Percentiles rank a stretch among this genome's conserved stretches.
phyloP scores from a whole-genome alignment of 345 rosid genomes.

The Gossypium raimondii region DNA sequence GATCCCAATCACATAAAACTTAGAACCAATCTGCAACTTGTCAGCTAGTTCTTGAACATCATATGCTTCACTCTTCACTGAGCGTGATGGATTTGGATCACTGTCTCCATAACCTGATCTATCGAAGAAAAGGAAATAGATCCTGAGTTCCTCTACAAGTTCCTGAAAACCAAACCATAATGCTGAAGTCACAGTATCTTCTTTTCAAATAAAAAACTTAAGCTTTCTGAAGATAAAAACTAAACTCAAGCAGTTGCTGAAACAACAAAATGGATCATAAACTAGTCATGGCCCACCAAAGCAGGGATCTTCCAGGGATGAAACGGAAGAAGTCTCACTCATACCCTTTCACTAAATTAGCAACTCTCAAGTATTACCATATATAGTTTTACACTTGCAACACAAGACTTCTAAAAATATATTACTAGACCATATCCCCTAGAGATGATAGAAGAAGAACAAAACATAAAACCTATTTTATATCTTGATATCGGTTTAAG shows the following conservation, averaged over 20 bases:
- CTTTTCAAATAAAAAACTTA: neutral
- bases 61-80: slow-evolving; percentile 73
- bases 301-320: neutral
- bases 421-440: neutral
- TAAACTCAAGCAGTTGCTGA: neutral
- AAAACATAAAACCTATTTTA: too few relatives aligned
- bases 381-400: neutral
- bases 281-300: neutral
- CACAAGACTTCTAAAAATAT: neutral
- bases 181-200: slow-evolving; percentile 1
- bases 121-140: slow-evolving; percentile 64
- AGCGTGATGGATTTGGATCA: slow-evolving; percentile 71
- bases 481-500: too few relatives aligned
- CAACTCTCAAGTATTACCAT: neutral
- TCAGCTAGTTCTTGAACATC: slow-evolving; percentile 86
- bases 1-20: slow-evolving; percentile 68
- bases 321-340: neutral
- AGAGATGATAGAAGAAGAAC: neutral
- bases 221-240: neutral
- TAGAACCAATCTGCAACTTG: slow-evolving; percentile 63
- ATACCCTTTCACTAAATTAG: neutral
- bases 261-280: neutral
- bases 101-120: slow-evolving; percentile 97
- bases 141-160: slow-evolving; percentile 49
- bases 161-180: slow-evolving; percentile 43